Evolutionary conservation across 1,284 basidiomycete species (phyloP), one percentile per base, ranked within the genome.

Genomic region (Ustilago hordei): DNA sequence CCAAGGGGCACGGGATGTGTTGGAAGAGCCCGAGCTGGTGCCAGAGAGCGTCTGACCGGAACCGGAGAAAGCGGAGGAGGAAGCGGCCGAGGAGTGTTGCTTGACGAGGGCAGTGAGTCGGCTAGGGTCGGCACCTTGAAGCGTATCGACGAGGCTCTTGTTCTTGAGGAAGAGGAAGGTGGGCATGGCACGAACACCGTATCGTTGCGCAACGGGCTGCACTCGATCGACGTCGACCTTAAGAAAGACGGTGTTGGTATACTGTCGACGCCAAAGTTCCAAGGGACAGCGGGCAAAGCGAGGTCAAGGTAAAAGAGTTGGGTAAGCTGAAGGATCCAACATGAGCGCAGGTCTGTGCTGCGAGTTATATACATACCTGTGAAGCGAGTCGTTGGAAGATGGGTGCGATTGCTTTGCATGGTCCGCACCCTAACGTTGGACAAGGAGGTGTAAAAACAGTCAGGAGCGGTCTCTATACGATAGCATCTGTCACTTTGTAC

Each of bases 111-210:
- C 61, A 32, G 75, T 75, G 54, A 86, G 71, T 4, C 55, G 73
- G 23, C 35, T 47, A 6, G 74, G 75, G 53, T 85, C 70, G 32
- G 82, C 84, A 19, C 86, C 85, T 47, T 80, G 71, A 8, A 86
- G 72, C 3, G 78, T 81, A 15, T 84, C 84, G 54, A 86, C 81
- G 35, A 83, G 83, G 54, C 56, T 56, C 58, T 87, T 87, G 55
- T 84, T 86, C 80, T 88, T 88, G 75, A 88, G 60, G 65, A 88
- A 87, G 73, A 88, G 86, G 84, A 89, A 89, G 4, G 88, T 89
- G 4, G 88, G 88, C 88, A 89, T 88, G 13, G 88, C 88, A 8
- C 81, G 67, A 35, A 89, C 80, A 17, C 78, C 60, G 81, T 86
- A 89, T 54, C 87, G 78, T 52, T 82, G 81, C 32, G 88, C 87